Base-by-base conservation (phyloP, 2,329 filamentous ascomycete species). In the Microascus cirrosus region DNA sequence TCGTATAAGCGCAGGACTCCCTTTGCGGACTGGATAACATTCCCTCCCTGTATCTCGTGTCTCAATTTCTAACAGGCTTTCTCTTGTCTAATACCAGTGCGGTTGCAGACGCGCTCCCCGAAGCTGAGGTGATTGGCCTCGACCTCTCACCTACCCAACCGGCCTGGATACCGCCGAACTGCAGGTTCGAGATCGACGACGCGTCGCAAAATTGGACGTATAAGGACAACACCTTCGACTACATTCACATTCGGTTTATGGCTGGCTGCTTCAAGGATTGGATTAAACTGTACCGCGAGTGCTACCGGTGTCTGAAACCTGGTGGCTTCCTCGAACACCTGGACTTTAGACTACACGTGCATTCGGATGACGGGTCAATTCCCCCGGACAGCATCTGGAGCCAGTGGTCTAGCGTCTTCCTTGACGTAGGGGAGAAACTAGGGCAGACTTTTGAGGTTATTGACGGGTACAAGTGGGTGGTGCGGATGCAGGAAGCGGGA, bases 181-280 rank as follows among this genome's bases (percentile, higher is more conserved):
- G 84, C 60, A 75, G 78, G 59, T 87, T 87, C 63, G 75, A 84
- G 58, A 77, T 87, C 42, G 84, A 88, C 65, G 84, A 88, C 64
- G 79, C 80, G 35, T 81, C 83, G 64, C 73, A 78, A 15, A 64
- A 67, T 20, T 75, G 73, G 73, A 70, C 73, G 61, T 74, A 69
- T 59, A 57, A 60, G 10, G 77, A 81, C 64, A 65, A 70, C 32
- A 62, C 62, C 25, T 71, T 71, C 58, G 69, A 71, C 60, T 70
- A 65, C 62, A 66, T 74, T 61, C 60, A 62, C 54, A 57, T 59
- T 15, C 60, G 60, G 18, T 51, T 56, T 28, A 59, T 48, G 57
- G 59, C 63, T 22, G 64, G 64, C 10, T 70, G 69, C 0, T 69
- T 67, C 2, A 60, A 66, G 1, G 58, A 73, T 55, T 71, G 68